Percentiles rank a stretch among this genome's conserved stretches.
These are phyloP conservation scores for Cenococcum geophilum DNA, from an alignment of 495 filamentous ascomycete genomes.

Conservation along the genomic window DNA sequence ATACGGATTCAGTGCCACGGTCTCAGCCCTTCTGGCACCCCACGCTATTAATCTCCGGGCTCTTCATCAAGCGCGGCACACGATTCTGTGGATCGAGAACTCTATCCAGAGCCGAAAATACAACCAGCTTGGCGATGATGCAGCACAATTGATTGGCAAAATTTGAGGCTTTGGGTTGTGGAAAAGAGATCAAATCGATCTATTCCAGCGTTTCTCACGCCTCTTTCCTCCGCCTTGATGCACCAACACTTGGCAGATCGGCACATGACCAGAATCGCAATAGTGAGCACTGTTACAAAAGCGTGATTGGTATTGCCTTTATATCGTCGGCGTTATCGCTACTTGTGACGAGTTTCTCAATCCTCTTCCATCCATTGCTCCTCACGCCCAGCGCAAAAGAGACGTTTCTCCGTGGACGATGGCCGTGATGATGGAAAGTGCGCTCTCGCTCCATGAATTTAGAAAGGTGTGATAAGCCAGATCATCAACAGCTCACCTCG, in stretches of 20 bases:
- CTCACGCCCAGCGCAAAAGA: too few species aligned
- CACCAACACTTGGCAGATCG: not conserved
- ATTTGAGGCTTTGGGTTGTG: not conserved
- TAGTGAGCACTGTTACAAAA: not conserved
- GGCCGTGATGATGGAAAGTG: too few species aligned
- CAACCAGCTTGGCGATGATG: not conserved
- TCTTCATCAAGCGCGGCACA: not conserved
- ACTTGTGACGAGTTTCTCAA: not conserved
- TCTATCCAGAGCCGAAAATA: not conserved
- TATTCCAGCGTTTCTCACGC: not conserved
- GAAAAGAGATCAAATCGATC: not conserved
- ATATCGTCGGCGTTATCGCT: too few species aligned
- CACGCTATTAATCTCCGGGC: conserved; percentile 6
- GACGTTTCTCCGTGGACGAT: too few species aligned
- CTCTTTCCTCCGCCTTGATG: not conserved
- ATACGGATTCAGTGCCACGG: not conserved
- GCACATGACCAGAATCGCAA: not conserved
- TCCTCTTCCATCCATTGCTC: too few species aligned
- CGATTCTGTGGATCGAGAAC: not conserved
- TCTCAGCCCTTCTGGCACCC: conserved; percentile 5
- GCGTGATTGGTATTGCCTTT: not conserved
- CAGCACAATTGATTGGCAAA: not conserved
- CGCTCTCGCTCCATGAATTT: too few species aligned
- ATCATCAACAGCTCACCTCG: too few species aligned
- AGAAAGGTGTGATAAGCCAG: too few species aligned